Percentiles rank a stretch among this genome's conserved stretches.
Conservation (phyloP, 139 green algal genomes). For the Desmodesmus armatus region DNA sequence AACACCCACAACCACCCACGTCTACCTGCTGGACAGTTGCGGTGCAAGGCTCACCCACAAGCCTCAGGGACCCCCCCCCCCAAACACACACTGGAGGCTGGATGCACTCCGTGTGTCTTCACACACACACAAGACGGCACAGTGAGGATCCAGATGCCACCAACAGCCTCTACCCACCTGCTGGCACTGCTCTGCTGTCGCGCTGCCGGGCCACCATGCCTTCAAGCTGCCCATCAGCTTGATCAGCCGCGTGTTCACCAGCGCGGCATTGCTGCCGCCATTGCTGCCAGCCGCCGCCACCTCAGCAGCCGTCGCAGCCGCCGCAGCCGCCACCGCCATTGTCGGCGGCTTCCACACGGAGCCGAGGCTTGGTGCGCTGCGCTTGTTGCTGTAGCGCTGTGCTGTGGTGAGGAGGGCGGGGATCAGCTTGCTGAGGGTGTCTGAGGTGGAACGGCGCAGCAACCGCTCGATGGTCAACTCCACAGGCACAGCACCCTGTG, state of each 20-base stretch:
- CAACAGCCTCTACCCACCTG: not conserved
- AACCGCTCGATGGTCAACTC: slow-evolving; percentile 37
- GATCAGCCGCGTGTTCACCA: not conserved
- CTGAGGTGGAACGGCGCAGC: slow-evolving; percentile 1
- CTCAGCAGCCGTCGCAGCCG: not conserved
- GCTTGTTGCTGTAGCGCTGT: slow-evolving; percentile 37
- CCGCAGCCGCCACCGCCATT: not conserved
- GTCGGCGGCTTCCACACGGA: slow-evolving; percentile 1
- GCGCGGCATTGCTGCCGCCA: not conserved
- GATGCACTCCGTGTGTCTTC: too few relatives aligned
- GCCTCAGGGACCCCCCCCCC: too few relatives aligned
- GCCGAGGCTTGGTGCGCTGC: slow-evolving; percentile 39
- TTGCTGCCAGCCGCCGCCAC: not conserved
- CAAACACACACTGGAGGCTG: too few relatives aligned
- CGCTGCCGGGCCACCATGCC: not conserved
- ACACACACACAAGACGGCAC: too few relatives aligned
- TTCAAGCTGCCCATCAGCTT: slow-evolving; percentile 32
- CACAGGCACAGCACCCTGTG: slow-evolving; percentile 23
- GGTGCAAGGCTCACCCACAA: too few relatives aligned
- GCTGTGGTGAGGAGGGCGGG: not conserved
- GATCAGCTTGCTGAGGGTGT: not conserved
- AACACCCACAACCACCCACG: not conserved
- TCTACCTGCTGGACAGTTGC: not conserved
- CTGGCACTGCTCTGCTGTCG: not conserved
- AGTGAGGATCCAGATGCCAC: not conserved